Conservation (phyloP, 169 alveolate species). For the Cryptosporidium baileyi region DNA sequence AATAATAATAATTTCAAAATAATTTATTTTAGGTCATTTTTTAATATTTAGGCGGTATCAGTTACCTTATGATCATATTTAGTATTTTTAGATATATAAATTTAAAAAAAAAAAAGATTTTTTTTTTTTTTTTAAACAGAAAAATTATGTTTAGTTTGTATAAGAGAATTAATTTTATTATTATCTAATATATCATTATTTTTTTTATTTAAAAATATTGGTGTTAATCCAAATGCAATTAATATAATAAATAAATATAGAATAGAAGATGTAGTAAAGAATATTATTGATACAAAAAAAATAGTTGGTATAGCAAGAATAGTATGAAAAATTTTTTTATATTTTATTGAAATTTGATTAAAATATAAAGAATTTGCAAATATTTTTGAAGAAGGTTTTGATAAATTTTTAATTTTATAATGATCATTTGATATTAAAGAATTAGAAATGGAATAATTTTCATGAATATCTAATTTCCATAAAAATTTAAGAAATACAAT, state of each 20-base stretch:
- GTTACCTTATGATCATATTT: too few species aligned
- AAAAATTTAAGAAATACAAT: conserved; percentile 40
- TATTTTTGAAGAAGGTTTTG: neutral
- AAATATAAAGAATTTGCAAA: conserved; percentile 10
- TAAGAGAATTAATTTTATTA: too few species aligned
- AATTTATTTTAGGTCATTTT: too few species aligned
- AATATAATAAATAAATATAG: conserved; percentile 12
- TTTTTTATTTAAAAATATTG: too few species aligned
- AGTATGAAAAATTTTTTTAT: conserved; percentile 7
- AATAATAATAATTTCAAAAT: too few species aligned
- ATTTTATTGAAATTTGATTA: conserved; percentile 16
- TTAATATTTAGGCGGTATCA: too few species aligned
- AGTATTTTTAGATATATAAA: too few species aligned
- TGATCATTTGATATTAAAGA: neutral
- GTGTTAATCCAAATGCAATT: neutral
- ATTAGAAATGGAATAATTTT: neutral
- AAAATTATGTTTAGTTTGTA: too few species aligned
- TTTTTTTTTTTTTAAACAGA: too few species aligned
- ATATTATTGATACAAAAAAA: conserved; percentile 4
- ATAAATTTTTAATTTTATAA: neutral
- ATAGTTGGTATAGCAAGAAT: conserved; percentile 20
- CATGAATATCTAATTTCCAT: conserved; percentile 25
- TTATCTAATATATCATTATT: too few species aligned
- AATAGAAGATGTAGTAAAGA: conserved; percentile 30
- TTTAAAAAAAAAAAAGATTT: neutral